Percentiles rank a stretch among this genome's conserved stretches.
Evolutionary conservation across 768 basidiomycete genomes (phyloP).

Genomic region (Inosperma sp.): DNA sequence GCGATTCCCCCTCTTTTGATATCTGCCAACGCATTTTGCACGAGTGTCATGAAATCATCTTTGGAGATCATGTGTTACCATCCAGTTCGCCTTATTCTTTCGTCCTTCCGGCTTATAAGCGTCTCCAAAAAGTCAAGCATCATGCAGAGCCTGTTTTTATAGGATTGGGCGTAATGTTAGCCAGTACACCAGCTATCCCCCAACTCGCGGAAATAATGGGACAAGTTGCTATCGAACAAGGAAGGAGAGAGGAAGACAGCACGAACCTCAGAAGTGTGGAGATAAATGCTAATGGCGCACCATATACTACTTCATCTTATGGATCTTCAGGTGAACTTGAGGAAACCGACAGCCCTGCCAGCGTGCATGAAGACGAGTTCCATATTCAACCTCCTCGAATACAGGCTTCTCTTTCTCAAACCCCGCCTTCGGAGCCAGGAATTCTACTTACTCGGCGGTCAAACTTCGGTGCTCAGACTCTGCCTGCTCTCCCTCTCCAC

Average conservation of each 20-base stretch:
- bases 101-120: conserved; percentile 44
- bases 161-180: conserved; percentile 79
- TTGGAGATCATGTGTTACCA: conserved; percentile 74
- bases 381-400: conserved; percentile 10
- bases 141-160: conserved; percentile 72
- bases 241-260: conserved; percentile 64
- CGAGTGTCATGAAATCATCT: conserved; percentile 94
- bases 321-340: conserved; percentile 40
- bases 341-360: conserved; percentile 37
- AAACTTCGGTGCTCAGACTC: conserved; percentile 68
- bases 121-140: conserved; percentile 65
- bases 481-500: conserved; percentile 66
- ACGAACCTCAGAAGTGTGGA: conserved; percentile 47
- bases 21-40: conserved; percentile 91
- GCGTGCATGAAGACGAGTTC: conserved; percentile 27
- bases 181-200: conserved; percentile 75
- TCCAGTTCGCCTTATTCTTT: conserved; percentile 64
- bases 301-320: conserved; percentile 15
- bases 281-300: conserved; percentile 43
- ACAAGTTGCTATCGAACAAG: conserved; percentile 85
- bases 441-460: conserved; percentile 36
- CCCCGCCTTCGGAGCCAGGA: conserved; percentile 16
- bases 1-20: conserved; percentile 73
- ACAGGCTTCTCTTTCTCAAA: conserved; percentile 8
- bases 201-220: conserved; percentile 69